These are phyloP conservation scores for Zancudomyces culisetae DNA, from an alignment of 371 early-diverging fungal species.

Conservation along the genomic window DNA sequence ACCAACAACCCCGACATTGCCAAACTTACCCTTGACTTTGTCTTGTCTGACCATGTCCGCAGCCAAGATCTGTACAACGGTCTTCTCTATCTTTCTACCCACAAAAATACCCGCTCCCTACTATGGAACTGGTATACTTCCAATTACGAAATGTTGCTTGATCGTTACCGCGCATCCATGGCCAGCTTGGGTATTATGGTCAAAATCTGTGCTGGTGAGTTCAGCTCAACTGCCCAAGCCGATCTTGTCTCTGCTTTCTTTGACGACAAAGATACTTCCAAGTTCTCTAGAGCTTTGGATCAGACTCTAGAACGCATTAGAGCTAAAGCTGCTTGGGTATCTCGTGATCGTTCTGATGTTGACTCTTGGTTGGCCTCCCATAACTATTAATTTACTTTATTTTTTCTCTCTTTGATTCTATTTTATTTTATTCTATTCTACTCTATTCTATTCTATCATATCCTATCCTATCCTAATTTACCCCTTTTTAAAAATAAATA, in stretches of 20 bases:
- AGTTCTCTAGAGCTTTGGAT: slow-evolving; percentile 46
- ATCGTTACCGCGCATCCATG: slow-evolving; percentile 48
- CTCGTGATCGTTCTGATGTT: slow-evolving; percentile 50
- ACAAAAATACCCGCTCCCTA: slow-evolving; percentile 29
- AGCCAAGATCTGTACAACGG: slow-evolving; percentile 56
- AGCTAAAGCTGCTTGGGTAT: slow-evolving; percentile 56
- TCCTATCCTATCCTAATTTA: background rate
- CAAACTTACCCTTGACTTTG: slow-evolving; percentile 29
- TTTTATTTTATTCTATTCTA: background rate
- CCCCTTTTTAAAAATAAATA: background rate
- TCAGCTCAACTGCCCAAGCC: slow-evolving; percentile 40
- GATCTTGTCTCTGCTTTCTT: slow-evolving; percentile 53
- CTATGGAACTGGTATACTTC: slow-evolving; percentile 61
- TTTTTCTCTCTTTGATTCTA: background rate
- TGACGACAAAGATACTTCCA: slow-evolving; percentile 47
- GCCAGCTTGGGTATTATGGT: slow-evolving; percentile 55
- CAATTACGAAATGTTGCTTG: slow-evolving; percentile 44
- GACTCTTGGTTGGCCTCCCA: slow-evolving; percentile 35
- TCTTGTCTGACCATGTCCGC: slow-evolving; percentile 47
- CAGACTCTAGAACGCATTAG: slow-evolving; percentile 75
- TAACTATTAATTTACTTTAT: background rate
- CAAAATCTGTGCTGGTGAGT: slow-evolving; percentile 43
- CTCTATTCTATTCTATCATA: background rate
- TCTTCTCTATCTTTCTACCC: background rate
- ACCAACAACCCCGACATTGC: slow-evolving; percentile 36